These are phyloP conservation scores for Backusella mclennaniae DNA, from an alignment of 192 early-diverging fungal genomes.

Conservation along the genomic window DNA sequence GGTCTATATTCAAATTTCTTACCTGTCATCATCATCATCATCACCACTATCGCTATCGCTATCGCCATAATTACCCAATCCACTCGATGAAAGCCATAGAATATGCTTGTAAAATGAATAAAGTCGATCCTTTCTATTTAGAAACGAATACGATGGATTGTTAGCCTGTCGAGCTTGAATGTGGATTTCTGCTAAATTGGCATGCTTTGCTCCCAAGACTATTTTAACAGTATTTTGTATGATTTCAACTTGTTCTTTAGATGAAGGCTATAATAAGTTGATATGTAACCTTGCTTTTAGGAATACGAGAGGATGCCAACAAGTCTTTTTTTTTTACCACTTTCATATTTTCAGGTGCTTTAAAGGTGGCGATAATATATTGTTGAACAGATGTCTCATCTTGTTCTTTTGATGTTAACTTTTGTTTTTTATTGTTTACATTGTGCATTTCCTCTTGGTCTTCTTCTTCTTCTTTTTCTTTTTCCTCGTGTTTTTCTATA, in stretches of 20 bases:
- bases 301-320: background rate
- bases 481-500: slow-evolving; percentile 25
- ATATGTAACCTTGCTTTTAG: background rate
- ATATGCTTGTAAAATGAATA: slow-evolving; percentile 75
- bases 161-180: slow-evolving; percentile 74
- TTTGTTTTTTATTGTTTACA: slow-evolving; percentile 1
- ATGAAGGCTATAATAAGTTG: slow-evolving; percentile 43
- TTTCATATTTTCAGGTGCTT: slow-evolving; percentile 47
- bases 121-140: slow-evolving; percentile 53
- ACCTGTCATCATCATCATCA: slow-evolving; percentile 17
- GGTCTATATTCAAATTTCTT: background rate
- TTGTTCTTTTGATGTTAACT: background rate
- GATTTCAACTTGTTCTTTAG: slow-evolving; percentile 57
- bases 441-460: background rate
- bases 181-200: slow-evolving; percentile 55
- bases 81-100: slow-evolving; percentile 56
- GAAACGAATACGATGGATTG: slow-evolving; percentile 71
- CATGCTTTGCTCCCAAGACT: slow-evolving; percentile 47
- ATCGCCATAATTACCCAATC: slow-evolving; percentile 53
- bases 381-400: slow-evolving; percentile 15
- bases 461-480: slow-evolving; percentile 17
- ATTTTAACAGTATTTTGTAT: slow-evolving; percentile 66
- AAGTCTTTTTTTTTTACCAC: slow-evolving; percentile 28
- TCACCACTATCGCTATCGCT: slow-evolving; percentile 15
- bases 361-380: slow-evolving; percentile 39